Conservation (phyloP, 1,284 basidiomycete species). For the Calocybe gambosa region DNA sequence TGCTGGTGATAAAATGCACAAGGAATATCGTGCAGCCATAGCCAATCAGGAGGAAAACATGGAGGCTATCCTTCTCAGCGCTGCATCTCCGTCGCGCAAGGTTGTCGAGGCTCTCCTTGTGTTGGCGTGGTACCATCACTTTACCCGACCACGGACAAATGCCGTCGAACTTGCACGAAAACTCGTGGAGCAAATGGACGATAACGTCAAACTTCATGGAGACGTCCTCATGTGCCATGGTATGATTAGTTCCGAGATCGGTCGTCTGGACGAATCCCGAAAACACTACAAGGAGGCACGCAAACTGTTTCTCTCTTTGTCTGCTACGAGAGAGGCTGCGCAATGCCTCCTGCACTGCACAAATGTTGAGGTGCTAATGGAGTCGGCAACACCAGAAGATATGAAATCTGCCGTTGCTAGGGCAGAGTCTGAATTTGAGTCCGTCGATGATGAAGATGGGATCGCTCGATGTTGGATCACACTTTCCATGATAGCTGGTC, state of each 20-base stretch:
- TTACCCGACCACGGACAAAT: neutral
- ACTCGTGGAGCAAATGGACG: neutral
- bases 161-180: slow-evolving; percentile 1
- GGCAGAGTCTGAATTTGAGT: slow-evolving; percentile 7
- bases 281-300: neutral
- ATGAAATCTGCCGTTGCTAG: neutral
- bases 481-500: neutral
- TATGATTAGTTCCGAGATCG: neutral
- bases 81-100: neutral
- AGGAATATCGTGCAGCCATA: neutral
- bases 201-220: neutral
- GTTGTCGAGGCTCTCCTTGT: neutral
- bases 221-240: neutral
- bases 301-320: neutral
- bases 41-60: slow-evolving; percentile 7
- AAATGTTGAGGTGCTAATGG: neutral
- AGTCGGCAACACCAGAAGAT: neutral
- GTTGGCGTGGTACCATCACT: slow-evolving; percentile 4
- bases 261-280: neutral
- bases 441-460: neutral
- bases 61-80: slow-evolving; percentile 4
- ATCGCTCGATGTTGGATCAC: slow-evolving; percentile 1
- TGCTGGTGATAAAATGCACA: neutral
- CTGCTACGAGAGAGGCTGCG: neutral
- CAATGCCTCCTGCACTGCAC: slow-evolving; percentile 1